Evolutionary conservation across 2,329 filamentous ascomycete species (phyloP).

Genomic region (Sordariomycetes sp.): DNA sequence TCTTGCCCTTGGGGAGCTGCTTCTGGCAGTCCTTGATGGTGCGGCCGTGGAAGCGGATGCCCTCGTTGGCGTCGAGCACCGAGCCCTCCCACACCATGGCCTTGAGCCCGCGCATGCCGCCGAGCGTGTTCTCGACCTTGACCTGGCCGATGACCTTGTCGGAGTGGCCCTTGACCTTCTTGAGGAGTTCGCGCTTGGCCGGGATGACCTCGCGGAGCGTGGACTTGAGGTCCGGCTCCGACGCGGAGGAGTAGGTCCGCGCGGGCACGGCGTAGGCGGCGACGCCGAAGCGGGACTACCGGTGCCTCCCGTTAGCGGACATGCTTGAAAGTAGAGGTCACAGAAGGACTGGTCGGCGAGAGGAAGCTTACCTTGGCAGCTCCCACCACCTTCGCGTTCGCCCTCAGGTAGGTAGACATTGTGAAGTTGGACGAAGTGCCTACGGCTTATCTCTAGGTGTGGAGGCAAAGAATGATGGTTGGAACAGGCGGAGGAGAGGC

Average conservation of each 20-base stretch:
- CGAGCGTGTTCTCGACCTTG: constrained; percentile 87
- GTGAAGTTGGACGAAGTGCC: constrained; percentile 7
- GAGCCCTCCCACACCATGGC: constrained; percentile 99
- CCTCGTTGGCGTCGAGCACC: constrained; percentile 90
- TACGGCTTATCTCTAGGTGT: background rate
- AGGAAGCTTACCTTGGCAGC: constrained; percentile 45
- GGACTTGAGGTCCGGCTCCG: constrained; percentile 83
- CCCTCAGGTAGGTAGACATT: constrained; percentile 57
- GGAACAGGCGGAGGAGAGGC: background rate
- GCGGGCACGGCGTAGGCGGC: constrained; percentile 18
- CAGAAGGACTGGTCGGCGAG: background rate
- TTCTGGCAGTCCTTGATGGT: constrained; percentile 98
- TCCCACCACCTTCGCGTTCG: constrained; percentile 51
- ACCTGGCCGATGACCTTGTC: constrained; percentile 82
- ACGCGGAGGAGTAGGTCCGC: constrained; percentile 57
- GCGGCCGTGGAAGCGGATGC: constrained; percentile 94
- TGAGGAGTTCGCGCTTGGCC: constrained; percentile 83
- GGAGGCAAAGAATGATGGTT: background rate
- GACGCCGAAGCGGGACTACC: constrained; percentile 14
- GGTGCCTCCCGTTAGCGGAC: background rate
- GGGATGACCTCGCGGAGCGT: constrained; percentile 78
- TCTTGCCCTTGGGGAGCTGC: constrained; percentile 82
- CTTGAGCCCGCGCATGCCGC: constrained; percentile 95
- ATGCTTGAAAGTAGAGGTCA: background rate
- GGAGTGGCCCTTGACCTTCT: constrained; percentile 80